Evolutionary conservation across 306 rosid species (phyloP).

Genomic region (Corylus americana): DNA sequence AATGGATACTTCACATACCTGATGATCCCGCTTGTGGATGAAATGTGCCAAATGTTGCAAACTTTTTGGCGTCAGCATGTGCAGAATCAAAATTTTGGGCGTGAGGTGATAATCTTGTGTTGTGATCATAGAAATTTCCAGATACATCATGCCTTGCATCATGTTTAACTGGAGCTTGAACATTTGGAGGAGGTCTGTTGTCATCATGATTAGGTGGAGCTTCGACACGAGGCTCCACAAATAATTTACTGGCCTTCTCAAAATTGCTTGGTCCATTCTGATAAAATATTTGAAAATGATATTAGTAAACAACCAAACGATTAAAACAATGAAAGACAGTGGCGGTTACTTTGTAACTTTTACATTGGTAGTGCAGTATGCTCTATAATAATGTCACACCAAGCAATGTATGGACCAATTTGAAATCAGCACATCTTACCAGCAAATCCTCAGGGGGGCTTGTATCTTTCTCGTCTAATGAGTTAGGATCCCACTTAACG

Average conservation of each 20-base stretch:
- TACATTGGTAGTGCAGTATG: neutral
- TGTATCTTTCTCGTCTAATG: conserved; percentile 58
- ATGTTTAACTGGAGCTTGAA: conserved; percentile 40
- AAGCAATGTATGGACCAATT: conserved; percentile 18
- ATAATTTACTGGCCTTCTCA: conserved; percentile 45
- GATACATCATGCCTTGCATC: conserved; percentile 38
- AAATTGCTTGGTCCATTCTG: conserved; percentile 74
- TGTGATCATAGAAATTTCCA: conserved; percentile 36
- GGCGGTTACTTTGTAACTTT: too few relatives aligned
- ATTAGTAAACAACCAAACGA: conserved; percentile 4
- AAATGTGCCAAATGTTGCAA: conserved; percentile 37
- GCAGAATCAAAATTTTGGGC: conserved; percentile 35
- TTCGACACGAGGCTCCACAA: conserved; percentile 52
- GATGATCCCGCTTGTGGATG: conserved; percentile 50
- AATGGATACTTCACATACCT: conserved; percentile 40
- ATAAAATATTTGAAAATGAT: conserved; percentile 21
- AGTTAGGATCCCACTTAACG: conserved; percentile 83
- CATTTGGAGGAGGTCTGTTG: conserved; percentile 45
- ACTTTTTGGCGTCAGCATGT: conserved; percentile 29
- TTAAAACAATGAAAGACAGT: neutral
- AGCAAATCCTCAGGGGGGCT: conserved; percentile 59
- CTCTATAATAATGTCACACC: conserved; percentile 22
- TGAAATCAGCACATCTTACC: conserved; percentile 46
- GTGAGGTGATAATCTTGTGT: conserved; percentile 30
- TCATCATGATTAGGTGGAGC: conserved; percentile 47